Conservation (phyloP, 345 rosid genomes). For the Eucalyptus tenuipes region DNA sequence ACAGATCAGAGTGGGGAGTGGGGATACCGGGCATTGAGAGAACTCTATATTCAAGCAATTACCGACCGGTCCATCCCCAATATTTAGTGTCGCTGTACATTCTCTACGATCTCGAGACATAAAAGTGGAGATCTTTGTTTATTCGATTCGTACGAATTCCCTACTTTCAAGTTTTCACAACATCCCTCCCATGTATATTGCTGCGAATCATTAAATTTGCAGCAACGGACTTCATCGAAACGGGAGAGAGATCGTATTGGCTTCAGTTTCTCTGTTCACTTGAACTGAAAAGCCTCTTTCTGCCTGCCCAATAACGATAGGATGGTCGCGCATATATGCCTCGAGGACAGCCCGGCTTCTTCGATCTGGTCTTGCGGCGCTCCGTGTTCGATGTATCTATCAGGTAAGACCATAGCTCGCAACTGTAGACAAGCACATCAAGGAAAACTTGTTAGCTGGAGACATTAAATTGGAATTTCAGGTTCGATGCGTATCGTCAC, state of each 20-base stretch:
- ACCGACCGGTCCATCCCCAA: background rate
- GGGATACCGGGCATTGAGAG: background rate
- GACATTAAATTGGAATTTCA: background rate
- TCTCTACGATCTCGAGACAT: background rate
- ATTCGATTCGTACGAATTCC: background rate
- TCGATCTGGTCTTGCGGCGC: slow-evolving; percentile 45
- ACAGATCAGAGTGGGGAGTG: background rate
- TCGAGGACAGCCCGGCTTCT: slow-evolving; percentile 52
- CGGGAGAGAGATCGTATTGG: background rate
- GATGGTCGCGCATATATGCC: slow-evolving; percentile 48
- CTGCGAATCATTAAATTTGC: background rate
- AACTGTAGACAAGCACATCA: slow-evolving; percentile 18
- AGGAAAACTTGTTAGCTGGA: background rate
- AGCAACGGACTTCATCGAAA: background rate
- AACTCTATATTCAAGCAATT: background rate
- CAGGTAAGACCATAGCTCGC: slow-evolving; percentile 65
- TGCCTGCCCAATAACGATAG: slow-evolving; percentile 47
- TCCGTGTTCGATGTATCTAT: slow-evolving; percentile 66
- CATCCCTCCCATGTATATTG: background rate
- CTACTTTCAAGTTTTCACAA: background rate
- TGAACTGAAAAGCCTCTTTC: slow-evolving; percentile 41
- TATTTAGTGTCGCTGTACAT: background rate
- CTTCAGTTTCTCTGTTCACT: background rate
- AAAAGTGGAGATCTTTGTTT: background rate
- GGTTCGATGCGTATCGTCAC: background rate